Conservation (phyloP, 2,329 filamentous ascomycete species). For the Nemania serpens region DNA sequence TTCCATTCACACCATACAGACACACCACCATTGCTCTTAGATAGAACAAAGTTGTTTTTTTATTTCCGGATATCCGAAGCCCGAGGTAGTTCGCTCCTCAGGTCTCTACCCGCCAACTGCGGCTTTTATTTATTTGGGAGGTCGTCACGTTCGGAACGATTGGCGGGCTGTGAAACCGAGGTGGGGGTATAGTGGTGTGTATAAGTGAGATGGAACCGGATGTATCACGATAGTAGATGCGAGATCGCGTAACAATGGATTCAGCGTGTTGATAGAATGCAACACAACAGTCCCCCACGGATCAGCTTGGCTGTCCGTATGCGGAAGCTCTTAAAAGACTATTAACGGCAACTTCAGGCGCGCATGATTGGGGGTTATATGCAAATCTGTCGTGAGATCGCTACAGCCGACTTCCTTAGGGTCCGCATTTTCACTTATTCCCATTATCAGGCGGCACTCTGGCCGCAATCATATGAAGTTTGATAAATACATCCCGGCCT, state of each 20-base stretch:
- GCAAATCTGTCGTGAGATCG: constrained; percentile 21
- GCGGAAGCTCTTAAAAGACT: constrained; percentile 7
- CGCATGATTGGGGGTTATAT: constrained; percentile 12
- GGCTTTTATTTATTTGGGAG: constrained; percentile 5
- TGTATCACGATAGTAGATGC: constrained; percentile 10
- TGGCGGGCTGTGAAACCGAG: constrained; percentile 7
- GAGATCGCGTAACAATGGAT: constrained; percentile 16
- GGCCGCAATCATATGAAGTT: constrained; percentile 8
- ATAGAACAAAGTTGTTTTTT: background rate
- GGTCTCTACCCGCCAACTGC: constrained; percentile 6
- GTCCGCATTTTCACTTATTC: background rate
- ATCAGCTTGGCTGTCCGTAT: constrained; percentile 4
- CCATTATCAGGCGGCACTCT: background rate
- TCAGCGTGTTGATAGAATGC: constrained; percentile 11
- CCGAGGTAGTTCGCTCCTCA: background rate
- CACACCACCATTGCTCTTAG: background rate
- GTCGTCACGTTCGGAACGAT: constrained; percentile 7
- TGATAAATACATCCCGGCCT: background rate
- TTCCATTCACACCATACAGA: background rate
- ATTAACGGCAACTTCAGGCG: background rate
- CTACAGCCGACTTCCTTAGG: constrained; percentile 1
- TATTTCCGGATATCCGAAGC: constrained; percentile 13
- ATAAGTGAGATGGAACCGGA: constrained; percentile 13
- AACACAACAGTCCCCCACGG: constrained; percentile 6
- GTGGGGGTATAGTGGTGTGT: background rate